These are phyloP conservation scores for Purpureocillium takamizusanense DNA, from an alignment of 2,329 filamentous ascomycete genomes.

Conservation along the genomic window DNA sequence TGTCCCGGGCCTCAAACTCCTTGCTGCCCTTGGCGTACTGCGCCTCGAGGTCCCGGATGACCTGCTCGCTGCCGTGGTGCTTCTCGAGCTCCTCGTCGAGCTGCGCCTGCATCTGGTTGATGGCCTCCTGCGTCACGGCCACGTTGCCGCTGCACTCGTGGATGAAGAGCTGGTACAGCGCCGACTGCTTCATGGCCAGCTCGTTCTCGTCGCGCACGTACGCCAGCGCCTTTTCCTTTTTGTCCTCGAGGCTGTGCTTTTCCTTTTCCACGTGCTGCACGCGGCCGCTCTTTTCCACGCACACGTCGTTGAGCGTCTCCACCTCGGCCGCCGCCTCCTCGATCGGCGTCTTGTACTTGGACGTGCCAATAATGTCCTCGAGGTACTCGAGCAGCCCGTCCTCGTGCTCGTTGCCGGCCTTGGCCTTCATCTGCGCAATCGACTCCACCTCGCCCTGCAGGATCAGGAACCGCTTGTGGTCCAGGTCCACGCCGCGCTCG, in stretches of 20 bases:
- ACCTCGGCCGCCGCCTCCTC: constrained; percentile 88
- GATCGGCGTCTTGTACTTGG: constrained; percentile 95
- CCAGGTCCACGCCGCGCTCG: constrained; percentile 84
- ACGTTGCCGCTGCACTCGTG: constrained; percentile 85
- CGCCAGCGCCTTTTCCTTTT: constrained; percentile 88
- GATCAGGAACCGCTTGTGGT: constrained; percentile 97
- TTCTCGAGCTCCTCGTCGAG: constrained; percentile 84
- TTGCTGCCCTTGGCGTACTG: constrained; percentile 75
- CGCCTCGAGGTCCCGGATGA: constrained; percentile 84
- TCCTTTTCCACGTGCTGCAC: constrained; percentile 98
- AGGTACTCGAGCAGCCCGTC: constrained; percentile 94
- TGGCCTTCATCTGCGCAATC: constrained; percentile 98
- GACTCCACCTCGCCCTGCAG: constrained; percentile 97
- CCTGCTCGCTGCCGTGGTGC: constrained; percentile 79
- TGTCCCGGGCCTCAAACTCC: constrained; percentile 74
- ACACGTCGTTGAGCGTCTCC: constrained; percentile 88
- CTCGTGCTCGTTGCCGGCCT: constrained; percentile 89
- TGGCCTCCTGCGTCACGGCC: constrained; percentile 79
- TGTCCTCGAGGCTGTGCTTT: constrained; percentile 84
- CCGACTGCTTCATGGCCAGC: constrained; percentile 77
- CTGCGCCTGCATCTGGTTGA: constrained; percentile 80
- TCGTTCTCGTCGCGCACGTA: constrained; percentile 93
- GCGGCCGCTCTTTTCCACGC: constrained; percentile 86
- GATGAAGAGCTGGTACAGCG: constrained; percentile 86
- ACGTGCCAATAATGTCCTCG: constrained; percentile 97